phyloP scores from a whole-genome alignment of 1,139 yeast species.

The Pichia inconspicua region DNA sequence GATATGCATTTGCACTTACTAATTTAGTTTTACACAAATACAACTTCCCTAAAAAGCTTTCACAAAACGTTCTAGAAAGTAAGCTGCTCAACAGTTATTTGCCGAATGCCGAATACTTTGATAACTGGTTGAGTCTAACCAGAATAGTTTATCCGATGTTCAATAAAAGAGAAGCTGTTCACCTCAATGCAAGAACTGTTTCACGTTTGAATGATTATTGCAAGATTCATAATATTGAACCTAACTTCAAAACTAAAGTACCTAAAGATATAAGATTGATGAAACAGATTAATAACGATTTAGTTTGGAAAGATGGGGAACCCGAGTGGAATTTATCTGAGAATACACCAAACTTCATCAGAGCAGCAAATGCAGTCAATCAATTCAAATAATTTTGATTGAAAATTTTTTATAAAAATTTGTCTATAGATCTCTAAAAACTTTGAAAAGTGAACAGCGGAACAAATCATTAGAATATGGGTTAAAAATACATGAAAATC shows the following conservation, averaged over 20 bases:
- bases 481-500: neutral
- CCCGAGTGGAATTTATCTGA: slow-evolving; percentile 12
- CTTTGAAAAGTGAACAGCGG: too few relatives aligned
- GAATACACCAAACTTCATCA: slow-evolving; percentile 14
- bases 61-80: slow-evolving; percentile 14
- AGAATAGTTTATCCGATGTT: slow-evolving; percentile 7
- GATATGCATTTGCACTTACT: slow-evolving; percentile 21
- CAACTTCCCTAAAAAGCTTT: neutral
- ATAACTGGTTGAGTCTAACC: slow-evolving; percentile 19
- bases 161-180: slow-evolving; percentile 6
- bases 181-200: slow-evolving; percentile 6
- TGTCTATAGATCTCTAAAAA: too few relatives aligned
- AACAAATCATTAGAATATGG: neutral
- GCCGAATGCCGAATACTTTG: slow-evolving; percentile 17
- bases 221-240: slow-evolving; percentile 15
- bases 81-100: slow-evolving; percentile 16
- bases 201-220: slow-evolving; percentile 20
- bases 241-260: slow-evolving; percentile 4
- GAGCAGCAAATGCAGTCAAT: slow-evolving; percentile 15
- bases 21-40: slow-evolving; percentile 10
- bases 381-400: neutral
- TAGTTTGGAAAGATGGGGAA: slow-evolving; percentile 17
- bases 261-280: slow-evolving; percentile 7
- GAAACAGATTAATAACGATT: slow-evolving; percentile 8
- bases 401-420: too few relatives aligned